phyloP scores from a whole-genome alignment of 805 yeast species.

The Candida jianshihensis region DNA sequence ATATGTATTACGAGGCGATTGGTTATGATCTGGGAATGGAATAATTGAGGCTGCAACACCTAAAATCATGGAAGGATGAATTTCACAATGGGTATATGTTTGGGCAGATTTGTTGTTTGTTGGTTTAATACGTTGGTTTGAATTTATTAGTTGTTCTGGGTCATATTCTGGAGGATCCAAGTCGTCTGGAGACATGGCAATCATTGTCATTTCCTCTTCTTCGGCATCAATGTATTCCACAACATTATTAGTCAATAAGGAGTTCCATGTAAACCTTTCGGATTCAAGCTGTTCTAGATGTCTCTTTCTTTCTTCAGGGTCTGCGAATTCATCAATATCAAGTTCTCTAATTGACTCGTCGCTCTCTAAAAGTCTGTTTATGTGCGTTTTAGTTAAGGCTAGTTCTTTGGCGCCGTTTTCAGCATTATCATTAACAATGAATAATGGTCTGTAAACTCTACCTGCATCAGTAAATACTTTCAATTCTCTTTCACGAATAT shows the following conservation, averaged over 20 bases:
- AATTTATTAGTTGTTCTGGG: conserved; percentile 31
- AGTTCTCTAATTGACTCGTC: conserved; percentile 42
- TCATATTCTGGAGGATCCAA: conserved; percentile 54
- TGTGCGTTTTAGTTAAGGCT: conserved; percentile 78
- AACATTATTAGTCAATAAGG: conserved; percentile 75
- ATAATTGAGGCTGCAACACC: conserved; percentile 98
- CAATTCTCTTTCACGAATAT: conserved; percentile 93
- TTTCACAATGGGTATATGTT: conserved; percentile 97
- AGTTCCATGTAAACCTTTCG: conserved; percentile 70
- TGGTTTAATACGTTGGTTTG: conserved; percentile 80
- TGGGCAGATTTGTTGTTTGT: conserved; percentile 53
- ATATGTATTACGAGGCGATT: conserved; percentile 98
- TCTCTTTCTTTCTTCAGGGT: too few species aligned
- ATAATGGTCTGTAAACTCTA: conserved; percentile 93
- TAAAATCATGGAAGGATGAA: conserved; percentile 96
- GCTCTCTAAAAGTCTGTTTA: conserved; percentile 57
- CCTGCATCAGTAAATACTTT: conserved; percentile 98
- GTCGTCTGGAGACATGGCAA: conserved; percentile 99
- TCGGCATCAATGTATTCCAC: conserved; percentile 98
- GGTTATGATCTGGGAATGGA: conserved; percentile 99
- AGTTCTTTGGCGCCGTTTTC: conserved; percentile 61
- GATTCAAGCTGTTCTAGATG: too few species aligned
- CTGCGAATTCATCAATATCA: conserved; percentile 7
- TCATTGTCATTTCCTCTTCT: conserved; percentile 97
- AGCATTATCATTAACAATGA: conserved; percentile 83